phyloP scores from a whole-genome alignment of 495 filamentous ascomycete species.

The Parathielavia appendiculata region DNA sequence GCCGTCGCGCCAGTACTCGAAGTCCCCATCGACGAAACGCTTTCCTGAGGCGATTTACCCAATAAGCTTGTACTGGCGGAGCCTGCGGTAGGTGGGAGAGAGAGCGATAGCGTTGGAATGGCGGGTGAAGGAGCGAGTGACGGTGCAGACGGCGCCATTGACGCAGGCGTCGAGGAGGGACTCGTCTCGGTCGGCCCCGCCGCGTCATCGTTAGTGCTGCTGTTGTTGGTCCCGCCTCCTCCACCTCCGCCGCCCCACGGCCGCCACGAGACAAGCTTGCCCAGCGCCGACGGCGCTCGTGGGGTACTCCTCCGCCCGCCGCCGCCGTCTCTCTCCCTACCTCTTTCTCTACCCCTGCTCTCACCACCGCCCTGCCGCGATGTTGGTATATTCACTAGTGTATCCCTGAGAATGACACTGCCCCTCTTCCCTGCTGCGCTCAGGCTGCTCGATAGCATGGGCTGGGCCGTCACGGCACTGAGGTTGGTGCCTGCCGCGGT shows the following conservation, averaged over 20 bases:
- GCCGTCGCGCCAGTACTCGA: neutral
- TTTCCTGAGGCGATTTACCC: constrained; percentile 21
- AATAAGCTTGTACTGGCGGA: neutral
- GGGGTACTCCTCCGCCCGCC: neutral
- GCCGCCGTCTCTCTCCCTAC: neutral
- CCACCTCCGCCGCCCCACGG: constrained; percentile 35
- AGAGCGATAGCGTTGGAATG: constrained; percentile 13
- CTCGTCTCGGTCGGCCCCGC: constrained; percentile 14
- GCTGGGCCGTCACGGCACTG: constrained; percentile 38
- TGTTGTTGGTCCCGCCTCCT: constrained; percentile 9
- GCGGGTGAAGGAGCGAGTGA: neutral
- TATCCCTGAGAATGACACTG: constrained; percentile 38
- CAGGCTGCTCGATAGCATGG: constrained; percentile 33
- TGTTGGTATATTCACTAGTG: constrained; percentile 20
- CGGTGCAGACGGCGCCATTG: neutral
- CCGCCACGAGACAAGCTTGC: constrained; percentile 44
- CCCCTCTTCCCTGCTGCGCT: constrained; percentile 32
- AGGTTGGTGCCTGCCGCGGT: constrained; percentile 40
- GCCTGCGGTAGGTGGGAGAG: neutral
- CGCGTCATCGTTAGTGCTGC: neutral
- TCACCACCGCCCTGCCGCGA: constrained; percentile 13
- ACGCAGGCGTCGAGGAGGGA: constrained; percentile 17
- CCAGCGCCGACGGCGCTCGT: constrained; percentile 27
- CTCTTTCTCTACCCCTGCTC: constrained; percentile 11
- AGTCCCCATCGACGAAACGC: constrained; percentile 8